phyloP scores from a whole-genome alignment of 495 filamentous ascomycete species.

The Acidomyces sp. region DNA sequence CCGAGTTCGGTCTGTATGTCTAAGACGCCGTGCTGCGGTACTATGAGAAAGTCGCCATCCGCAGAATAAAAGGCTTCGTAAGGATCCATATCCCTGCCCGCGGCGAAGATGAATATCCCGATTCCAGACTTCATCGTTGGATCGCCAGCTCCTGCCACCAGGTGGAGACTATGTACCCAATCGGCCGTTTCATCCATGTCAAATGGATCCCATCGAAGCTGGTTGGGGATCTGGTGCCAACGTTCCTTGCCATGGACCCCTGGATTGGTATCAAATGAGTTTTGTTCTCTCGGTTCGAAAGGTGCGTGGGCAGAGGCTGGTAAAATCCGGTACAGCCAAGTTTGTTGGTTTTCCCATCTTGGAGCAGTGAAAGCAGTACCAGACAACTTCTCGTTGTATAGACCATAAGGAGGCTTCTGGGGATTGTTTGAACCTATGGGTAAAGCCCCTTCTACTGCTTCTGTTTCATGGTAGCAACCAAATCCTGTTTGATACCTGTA shows the following conservation, averaged over 20 bases:
- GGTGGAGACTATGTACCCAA: constrained; percentile 64
- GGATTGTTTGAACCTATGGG: constrained; percentile 71
- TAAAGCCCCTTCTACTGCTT: constrained; percentile 46
- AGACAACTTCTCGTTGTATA: constrained; percentile 89
- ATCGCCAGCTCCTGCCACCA: constrained; percentile 73
- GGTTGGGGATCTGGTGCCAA: constrained; percentile 63
- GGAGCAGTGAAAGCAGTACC: constrained; percentile 90
- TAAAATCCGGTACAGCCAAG: constrained; percentile 89
- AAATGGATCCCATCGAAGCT: constrained; percentile 86
- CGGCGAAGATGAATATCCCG: constrained; percentile 72
- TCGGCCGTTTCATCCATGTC: constrained; percentile 59
- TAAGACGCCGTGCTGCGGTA: constrained; percentile 68
- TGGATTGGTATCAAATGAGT: constrained; percentile 40
- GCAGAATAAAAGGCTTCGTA: constrained; percentile 74
- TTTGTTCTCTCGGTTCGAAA: constrained; percentile 45
- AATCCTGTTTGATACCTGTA: constrained; percentile 49
- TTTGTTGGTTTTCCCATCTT: constrained; percentile 74
- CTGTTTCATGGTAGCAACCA: constrained; percentile 42
- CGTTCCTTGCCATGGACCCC: constrained; percentile 32
- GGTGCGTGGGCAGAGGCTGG: constrained; percentile 70
- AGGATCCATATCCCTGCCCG: constrained; percentile 61
- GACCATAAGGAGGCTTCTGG: constrained; percentile 68
- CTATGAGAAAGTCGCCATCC: constrained; percentile 80
- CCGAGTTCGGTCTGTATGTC: constrained; percentile 82
- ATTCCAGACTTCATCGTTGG: constrained; percentile 68